Conservation (phyloP, 148 eudicot species). For the Dianthus caryophyllus region DNA sequence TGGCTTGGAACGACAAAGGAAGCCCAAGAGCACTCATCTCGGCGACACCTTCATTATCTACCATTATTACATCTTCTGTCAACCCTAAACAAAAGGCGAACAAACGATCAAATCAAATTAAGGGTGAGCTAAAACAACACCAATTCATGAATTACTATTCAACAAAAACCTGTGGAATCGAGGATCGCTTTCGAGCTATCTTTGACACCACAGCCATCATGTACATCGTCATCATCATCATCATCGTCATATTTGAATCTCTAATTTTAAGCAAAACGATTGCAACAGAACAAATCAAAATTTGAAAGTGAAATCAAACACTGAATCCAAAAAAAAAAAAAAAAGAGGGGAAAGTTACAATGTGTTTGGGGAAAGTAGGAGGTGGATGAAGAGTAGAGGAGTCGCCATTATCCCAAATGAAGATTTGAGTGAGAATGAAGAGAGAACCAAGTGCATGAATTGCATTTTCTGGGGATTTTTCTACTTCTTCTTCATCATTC, state of each 20-base stretch:
- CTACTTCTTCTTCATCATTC: constrained; percentile 1
- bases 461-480: constrained; percentile 33
- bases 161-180: constrained; percentile 12
- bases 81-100: background rate
- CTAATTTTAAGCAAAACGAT: too few species aligned
- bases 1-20: constrained; percentile 72
- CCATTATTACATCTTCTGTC: constrained; percentile 27
- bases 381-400: too few species aligned
- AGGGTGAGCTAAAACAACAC: background rate
- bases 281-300: too few species aligned
- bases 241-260: constrained; percentile 38
- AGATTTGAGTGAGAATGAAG: constrained; percentile 51
- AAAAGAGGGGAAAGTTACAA: constrained; percentile 31
- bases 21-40: constrained; percentile 76
- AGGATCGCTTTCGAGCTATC: constrained; percentile 8
- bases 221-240: constrained; percentile 21
- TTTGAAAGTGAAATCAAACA: background rate
- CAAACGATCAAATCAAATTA: background rate
- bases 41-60: constrained; percentile 42
- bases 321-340: background rate
- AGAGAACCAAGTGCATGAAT: constrained; percentile 63
- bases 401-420: constrained; percentile 9
- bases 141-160: constrained; percentile 11
- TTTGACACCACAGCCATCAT: constrained; percentile 8
- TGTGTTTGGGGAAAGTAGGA: constrained; percentile 21